Percentiles rank a stretch among this genome's conserved stretches.
phyloP scores from a whole-genome alignment of 352 stramenopile species.

The Globisporangium alternatum region DNA sequence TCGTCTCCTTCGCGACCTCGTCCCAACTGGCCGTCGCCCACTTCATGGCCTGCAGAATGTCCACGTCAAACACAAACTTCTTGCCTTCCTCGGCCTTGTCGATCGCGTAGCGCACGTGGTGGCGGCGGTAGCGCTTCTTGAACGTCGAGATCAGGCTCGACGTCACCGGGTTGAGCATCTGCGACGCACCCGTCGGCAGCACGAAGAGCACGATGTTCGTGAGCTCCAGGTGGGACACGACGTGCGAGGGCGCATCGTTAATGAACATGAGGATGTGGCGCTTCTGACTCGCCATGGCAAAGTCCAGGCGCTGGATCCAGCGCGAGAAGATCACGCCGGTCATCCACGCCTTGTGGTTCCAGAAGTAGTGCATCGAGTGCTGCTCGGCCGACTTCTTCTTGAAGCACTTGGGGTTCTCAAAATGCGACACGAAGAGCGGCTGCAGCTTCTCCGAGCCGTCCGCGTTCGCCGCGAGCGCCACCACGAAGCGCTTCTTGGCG shows the following conservation, averaged over 20 bases:
- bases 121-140: constrained; percentile 74
- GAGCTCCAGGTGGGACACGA: constrained; percentile 72
- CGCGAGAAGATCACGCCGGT: constrained; percentile 82
- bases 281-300: constrained; percentile 73
- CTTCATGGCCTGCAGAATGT: constrained; percentile 79
- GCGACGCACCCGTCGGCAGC: constrained; percentile 37
- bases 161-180: constrained; percentile 69
- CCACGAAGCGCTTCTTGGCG: constrained; percentile 71
- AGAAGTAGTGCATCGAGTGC: constrained; percentile 81
- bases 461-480: constrained; percentile 61
- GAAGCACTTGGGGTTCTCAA: constrained; percentile 76
- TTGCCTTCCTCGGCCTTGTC: constrained; percentile 51
- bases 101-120: constrained; percentile 66
- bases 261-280: constrained; percentile 75
- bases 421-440: constrained; percentile 79
- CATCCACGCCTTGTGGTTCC: constrained; percentile 82
- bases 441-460: constrained; percentile 76
- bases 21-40: constrained; percentile 70
- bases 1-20: constrained; percentile 65
- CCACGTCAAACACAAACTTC: constrained; percentile 48
- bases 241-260: constrained; percentile 75
- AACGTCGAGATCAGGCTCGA: constrained; percentile 56
- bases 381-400: constrained; percentile 73
- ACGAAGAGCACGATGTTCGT: constrained; percentile 73
- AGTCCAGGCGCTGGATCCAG: constrained; percentile 79